Conservation (phyloP, 352 stramenopile species). For the Saprolegnia parasitica region DNA sequence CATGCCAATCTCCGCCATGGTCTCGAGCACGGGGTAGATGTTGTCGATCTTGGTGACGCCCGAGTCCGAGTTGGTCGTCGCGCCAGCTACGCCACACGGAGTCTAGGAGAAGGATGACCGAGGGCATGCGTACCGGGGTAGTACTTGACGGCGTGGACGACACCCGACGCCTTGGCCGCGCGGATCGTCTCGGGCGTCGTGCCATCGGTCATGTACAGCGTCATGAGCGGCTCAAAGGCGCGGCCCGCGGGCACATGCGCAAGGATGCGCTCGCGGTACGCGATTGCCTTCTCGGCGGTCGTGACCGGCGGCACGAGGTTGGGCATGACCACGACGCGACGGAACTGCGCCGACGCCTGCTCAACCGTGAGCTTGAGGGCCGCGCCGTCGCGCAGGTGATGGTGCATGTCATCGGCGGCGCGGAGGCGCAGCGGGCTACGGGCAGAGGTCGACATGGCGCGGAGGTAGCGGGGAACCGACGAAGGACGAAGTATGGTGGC, state of each 20-base stretch:
- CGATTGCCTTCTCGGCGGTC: slow-evolving; percentile 91
- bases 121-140: slow-evolving; percentile 82
- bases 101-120: neutral
- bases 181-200: slow-evolving; percentile 95
- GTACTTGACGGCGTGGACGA: slow-evolving; percentile 96
- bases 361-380: slow-evolving; percentile 75
- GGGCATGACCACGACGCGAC: slow-evolving; percentile 95
- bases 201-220: slow-evolving; percentile 98
- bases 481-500: neutral
- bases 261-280: slow-evolving; percentile 95
- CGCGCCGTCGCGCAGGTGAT: slow-evolving; percentile 93
- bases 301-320: slow-evolving; percentile 97
- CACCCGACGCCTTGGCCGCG: slow-evolving; percentile 79
- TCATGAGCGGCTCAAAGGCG: slow-evolving; percentile 94
- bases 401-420: slow-evolving; percentile 94
- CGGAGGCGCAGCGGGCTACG: slow-evolving; percentile 15
- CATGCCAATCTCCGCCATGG: slow-evolving; percentile 83
- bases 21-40: slow-evolving; percentile 79
- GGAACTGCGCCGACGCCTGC: slow-evolving; percentile 80
- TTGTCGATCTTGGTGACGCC: slow-evolving; percentile 97
- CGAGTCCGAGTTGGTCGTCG: slow-evolving; percentile 98
- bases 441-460: slow-evolving; percentile 5
- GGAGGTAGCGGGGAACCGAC: neutral
- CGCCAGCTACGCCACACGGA: slow-evolving; percentile 58
- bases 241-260: slow-evolving; percentile 62